Evolutionary conservation across 208 protist genomes (phyloP).

Genomic region (Leishmania mexicana): DNA sequence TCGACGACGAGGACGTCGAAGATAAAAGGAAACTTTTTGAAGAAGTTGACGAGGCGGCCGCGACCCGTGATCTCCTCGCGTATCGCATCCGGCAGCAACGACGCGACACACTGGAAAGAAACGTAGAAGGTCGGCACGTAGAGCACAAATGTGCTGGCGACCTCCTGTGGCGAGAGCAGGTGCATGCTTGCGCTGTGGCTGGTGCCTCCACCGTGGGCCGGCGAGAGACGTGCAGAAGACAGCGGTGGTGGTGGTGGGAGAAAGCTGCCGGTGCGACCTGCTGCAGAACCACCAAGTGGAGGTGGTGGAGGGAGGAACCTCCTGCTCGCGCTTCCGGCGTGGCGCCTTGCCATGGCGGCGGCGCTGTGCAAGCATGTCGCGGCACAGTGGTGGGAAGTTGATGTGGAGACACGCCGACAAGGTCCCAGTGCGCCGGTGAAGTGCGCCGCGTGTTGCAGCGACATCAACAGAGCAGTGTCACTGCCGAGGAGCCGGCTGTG

Average conservation of each 20-base stretch:
- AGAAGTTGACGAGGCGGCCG: slow-evolving; percentile 53
- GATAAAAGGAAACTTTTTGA: slow-evolving; percentile 74
- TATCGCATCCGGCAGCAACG: slow-evolving; percentile 78
- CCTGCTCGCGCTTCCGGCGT: background rate
- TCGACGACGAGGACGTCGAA: slow-evolving; percentile 65
- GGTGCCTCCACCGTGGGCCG: slow-evolving; percentile 24
- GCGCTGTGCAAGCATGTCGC: background rate
- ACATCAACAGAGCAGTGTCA: background rate
- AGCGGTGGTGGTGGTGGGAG: slow-evolving; percentile 43
- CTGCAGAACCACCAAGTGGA: background rate
- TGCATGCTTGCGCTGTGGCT: slow-evolving; percentile 14
- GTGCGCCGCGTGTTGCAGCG: background rate
- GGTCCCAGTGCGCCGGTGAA: background rate
- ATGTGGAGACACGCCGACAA: background rate
- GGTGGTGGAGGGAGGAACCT: slow-evolving; percentile 2
- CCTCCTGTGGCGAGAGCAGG: slow-evolving; percentile 73
- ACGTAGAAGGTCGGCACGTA: slow-evolving; percentile 88
- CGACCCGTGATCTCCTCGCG: slow-evolving; percentile 59
- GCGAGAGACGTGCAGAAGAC: slow-evolving; percentile 20
- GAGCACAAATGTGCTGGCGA: slow-evolving; percentile 65
- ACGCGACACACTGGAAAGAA: slow-evolving; percentile 65
- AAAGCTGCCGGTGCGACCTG: background rate
- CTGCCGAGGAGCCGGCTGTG: background rate
- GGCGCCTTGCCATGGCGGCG: background rate
- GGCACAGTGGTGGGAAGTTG: background rate